Evolutionary conservation across 2,329 filamentous ascomycete species (phyloP).

Genomic region (Hymenoscyphus scutula): DNA sequence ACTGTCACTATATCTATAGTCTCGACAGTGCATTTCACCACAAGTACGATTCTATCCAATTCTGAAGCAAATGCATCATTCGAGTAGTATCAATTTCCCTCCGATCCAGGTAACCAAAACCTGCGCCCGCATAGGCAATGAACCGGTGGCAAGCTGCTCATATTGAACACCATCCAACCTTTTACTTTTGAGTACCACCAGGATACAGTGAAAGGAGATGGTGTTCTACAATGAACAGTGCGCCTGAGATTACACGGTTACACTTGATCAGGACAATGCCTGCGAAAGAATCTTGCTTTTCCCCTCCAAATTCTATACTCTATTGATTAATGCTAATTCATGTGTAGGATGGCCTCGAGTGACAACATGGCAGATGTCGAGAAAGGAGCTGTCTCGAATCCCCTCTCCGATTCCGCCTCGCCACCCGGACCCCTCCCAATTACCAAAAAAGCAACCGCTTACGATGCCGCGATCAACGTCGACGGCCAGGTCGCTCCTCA

Average conservation of each 20-base stretch:
- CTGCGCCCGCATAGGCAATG: conserved; percentile 23
- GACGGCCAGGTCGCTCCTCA: conserved; percentile 15
- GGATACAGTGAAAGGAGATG: conserved; percentile 12
- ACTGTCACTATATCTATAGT: not conserved
- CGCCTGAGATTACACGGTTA: conserved; percentile 85
- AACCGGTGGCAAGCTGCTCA: conserved; percentile 27
- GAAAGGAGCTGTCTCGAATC: conserved; percentile 17
- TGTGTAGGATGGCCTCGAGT: conserved; percentile 21
- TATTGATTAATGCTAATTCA: conserved; percentile 12
- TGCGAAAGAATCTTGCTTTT: conserved; percentile 96
- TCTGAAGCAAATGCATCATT: conserved; percentile 23
- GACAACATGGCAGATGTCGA: conserved; percentile 25
- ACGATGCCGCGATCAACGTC: conserved; percentile 20
- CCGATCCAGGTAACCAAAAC: conserved; percentile 28
- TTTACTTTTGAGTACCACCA: not conserved
- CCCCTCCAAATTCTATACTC: conserved; percentile 13
- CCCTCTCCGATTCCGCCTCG: conserved; percentile 3
- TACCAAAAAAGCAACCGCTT: conserved; percentile 5
- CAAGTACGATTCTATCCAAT: conserved; percentile 1
- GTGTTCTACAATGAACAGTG: conserved; percentile 17
- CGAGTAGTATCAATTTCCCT: conserved; percentile 22
- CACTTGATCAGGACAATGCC: conserved; percentile 99
- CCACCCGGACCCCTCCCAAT: not conserved
- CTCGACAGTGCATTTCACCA: not conserved
- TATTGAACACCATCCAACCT: conserved; percentile 16